A percentile compares a stretch with the other conserved stretches of the same genome.
Evolutionary conservation across 441 rosid species (phyloP).

Genomic region (Syzygium syzygioides): DNA sequence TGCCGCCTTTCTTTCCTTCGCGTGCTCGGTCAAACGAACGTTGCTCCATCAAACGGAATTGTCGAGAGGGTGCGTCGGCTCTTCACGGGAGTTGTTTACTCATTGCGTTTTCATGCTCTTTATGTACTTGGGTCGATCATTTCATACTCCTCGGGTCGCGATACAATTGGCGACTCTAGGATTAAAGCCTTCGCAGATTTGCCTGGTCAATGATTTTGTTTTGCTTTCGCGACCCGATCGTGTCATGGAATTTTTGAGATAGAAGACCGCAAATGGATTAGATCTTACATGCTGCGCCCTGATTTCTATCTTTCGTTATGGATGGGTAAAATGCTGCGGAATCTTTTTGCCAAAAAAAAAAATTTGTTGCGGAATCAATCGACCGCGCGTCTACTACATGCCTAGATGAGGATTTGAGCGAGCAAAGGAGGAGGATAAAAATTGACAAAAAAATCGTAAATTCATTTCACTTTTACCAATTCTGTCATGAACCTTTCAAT

Average conservation of each 20-base stretch:
- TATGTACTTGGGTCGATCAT: neutral
- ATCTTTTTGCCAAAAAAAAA: no score
- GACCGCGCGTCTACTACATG: no score
- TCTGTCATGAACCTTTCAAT: no score
- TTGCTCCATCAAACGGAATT: neutral
- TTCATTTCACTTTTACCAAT: no score
- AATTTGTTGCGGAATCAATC: neutral
- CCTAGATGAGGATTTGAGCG: no score
- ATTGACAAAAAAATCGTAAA: no score
- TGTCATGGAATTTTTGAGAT: neutral
- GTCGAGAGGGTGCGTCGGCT: neutral
- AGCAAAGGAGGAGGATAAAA: no score
- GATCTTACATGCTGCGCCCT: no score
- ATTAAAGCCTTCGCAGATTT: neutral
- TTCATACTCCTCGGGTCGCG: neutral
- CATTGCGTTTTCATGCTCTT: neutral
- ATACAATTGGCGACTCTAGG: neutral
- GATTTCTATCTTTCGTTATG: neutral
- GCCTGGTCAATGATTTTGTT: neutral
- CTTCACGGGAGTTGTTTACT: no score
- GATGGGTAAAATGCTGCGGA: neutral
- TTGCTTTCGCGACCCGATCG: neutral
- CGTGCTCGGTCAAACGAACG: neutral
- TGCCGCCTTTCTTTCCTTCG: neutral
- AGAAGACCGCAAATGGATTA: neutral